A percentile compares a stretch with the other conserved stretches of the same genome.
Evolutionary conservation across 78 protist genomes (phyloP).

Genomic region (Acrasis kona): DNA sequence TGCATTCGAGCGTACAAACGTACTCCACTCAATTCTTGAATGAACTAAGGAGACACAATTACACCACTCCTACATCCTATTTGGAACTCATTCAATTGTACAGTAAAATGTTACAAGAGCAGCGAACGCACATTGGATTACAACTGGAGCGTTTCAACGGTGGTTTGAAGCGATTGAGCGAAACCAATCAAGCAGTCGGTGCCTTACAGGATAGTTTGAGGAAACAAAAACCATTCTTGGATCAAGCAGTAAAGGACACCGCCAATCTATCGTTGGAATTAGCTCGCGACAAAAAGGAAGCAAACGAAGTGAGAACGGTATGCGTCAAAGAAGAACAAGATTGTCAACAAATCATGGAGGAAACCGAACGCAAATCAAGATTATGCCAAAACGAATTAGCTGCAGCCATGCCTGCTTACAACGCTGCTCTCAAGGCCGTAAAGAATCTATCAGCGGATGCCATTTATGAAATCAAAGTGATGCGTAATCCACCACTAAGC

Average conservation of each 20-base stretch:
- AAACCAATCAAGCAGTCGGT: constrained; percentile 15
- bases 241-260: neutral
- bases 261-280: neutral
- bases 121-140: neutral
- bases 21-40: constrained; percentile 5
- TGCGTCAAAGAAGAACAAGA: constrained; percentile 13
- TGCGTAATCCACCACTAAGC: constrained; percentile 47
- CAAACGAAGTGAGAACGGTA: neutral
- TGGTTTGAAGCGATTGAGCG: constrained; percentile 42
- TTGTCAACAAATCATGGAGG: constrained; percentile 10
- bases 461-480: constrained; percentile 31
- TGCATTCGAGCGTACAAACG: constrained; percentile 34
- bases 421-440: constrained; percentile 48
- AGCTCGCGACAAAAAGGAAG: neutral
- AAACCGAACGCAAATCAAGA: constrained; percentile 13
- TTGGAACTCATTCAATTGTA: constrained; percentile 48
- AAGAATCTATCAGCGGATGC: constrained; percentile 35
- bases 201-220: constrained; percentile 19
- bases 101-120: constrained; percentile 21
- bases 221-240: constrained; percentile 35
- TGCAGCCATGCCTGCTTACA: constrained; percentile 47
- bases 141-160: neutral
- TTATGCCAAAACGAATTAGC: constrained; percentile 46
- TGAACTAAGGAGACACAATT: constrained; percentile 42
- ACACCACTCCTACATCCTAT: constrained; percentile 61